A percentile compares a stretch with the other conserved stretches of the same genome.
phyloP scores from a whole-genome alignment of 2,329 filamentous ascomycete species.

The Aspergillus hortae region DNA sequence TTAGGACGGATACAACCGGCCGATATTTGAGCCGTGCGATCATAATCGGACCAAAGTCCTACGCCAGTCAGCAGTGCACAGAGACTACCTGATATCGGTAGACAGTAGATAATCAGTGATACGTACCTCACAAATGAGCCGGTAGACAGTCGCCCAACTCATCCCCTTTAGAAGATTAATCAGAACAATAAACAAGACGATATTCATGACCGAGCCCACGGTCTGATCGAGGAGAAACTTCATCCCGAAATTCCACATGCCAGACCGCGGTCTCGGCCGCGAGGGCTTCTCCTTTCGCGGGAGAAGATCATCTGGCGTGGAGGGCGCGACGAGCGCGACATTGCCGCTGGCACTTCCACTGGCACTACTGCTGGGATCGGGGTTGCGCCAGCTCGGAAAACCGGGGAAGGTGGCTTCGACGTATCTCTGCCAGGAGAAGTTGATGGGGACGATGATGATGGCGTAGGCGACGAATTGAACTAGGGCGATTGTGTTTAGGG shows the following conservation, averaged over 20 bases:
- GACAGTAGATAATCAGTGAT: not conserved
- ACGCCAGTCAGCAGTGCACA: not conserved
- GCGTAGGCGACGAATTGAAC: conserved; percentile 75
- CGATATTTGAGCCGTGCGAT: conserved; percentile 69
- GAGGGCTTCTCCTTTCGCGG: conserved; percentile 11
- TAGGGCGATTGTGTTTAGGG: conserved; percentile 64
- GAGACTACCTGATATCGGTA: not conserved
- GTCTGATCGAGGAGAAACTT: conserved; percentile 60
- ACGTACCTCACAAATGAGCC: conserved; percentile 26
- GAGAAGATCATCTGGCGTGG: not conserved
- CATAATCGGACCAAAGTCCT: conserved; percentile 64
- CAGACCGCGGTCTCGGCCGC: not conserved
- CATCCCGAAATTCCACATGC: conserved; percentile 28
- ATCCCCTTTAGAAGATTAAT: conserved; percentile 46
- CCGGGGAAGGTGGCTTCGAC: conserved; percentile 74
- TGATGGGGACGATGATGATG: conserved; percentile 71
- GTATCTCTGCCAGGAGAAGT: conserved; percentile 80
- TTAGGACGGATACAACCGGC: conserved; percentile 66
- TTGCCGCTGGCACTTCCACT: not conserved
- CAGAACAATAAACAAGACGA: conserved; percentile 53
- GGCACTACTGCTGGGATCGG: not conserved
- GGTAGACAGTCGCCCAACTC: conserved; percentile 22
- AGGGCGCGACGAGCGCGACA: not conserved
- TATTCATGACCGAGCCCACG: conserved; percentile 55
- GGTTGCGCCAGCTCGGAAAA: conserved; percentile 36